These are phyloP conservation scores for Rhazya stricta DNA, from an alignment of 257 asterid genomes.

Conservation along the genomic window DNA sequence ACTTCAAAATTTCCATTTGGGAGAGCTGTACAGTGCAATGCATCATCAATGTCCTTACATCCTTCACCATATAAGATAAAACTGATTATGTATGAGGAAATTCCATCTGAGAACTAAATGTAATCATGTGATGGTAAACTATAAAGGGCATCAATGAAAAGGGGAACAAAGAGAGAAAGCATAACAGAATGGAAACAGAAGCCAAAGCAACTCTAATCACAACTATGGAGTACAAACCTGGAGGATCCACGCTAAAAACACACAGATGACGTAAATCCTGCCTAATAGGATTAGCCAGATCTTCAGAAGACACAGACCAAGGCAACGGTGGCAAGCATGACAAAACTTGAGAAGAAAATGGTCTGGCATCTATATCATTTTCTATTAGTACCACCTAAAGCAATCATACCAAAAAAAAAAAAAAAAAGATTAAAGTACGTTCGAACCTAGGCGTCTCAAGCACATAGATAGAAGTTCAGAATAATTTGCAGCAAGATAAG, in stretches of 20 bases:
- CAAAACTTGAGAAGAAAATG: conserved; percentile 93
- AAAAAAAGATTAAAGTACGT: conserved; percentile 1
- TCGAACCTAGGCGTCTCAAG: not conserved
- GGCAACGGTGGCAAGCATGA: conserved; percentile 97
- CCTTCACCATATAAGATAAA: conserved; percentile 50
- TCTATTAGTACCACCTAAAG: conserved; percentile 88
- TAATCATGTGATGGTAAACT: conserved; percentile 3
- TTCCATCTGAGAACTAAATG: not conserved
- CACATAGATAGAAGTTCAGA: conserved; percentile 11
- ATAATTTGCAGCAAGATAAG: not conserved
- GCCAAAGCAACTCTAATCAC: not conserved
- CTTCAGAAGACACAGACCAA: conserved; percentile 81
- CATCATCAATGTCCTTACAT: conserved; percentile 98
- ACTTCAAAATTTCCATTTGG: conserved; percentile 94
- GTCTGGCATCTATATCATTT: conserved; percentile 92
- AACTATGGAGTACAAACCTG: conserved; percentile 51
- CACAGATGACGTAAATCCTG: conserved; percentile 82
- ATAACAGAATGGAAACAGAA: conserved; percentile 5
- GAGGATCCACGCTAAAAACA: conserved; percentile 98
- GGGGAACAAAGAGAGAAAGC: conserved; percentile 11
- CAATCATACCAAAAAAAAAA: not conserved
- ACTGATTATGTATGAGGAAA: conserved; percentile 7
- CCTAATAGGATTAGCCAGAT: conserved; percentile 69
- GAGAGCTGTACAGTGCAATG: conserved; percentile 84
- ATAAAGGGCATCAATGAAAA: not conserved